Evolutionary conservation across 169 alveolate species (phyloP).

Genomic region (Besnoitia besnoiti): DNA sequence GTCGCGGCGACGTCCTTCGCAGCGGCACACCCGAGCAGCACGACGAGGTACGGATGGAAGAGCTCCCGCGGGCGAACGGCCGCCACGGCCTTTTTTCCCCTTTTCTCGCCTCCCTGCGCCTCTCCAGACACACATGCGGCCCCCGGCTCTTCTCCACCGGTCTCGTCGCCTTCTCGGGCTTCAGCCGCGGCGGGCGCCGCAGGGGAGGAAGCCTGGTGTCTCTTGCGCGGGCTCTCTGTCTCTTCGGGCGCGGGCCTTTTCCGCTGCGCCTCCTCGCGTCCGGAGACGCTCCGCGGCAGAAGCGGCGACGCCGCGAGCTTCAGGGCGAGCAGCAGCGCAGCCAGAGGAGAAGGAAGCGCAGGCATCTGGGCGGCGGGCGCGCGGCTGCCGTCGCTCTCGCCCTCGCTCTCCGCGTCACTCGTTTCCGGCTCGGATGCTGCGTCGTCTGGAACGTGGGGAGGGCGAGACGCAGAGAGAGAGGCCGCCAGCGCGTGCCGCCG

Average conservation of each 20-base stretch:
- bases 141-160: background rate
- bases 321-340: background rate
- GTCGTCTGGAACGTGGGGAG: background rate
- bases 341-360: background rate
- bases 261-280: background rate
- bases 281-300: background rate
- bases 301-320: background rate
- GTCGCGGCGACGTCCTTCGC: background rate
- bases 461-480: background rate
- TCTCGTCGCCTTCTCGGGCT: background rate
- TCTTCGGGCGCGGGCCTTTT: background rate
- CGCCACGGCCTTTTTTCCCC: background rate
- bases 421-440: too few relatives aligned
- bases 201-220: too few relatives aligned
- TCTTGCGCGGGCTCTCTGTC: background rate
- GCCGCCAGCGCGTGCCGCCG: background rate
- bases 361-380: background rate
- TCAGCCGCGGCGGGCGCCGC: too few relatives aligned
- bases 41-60: background rate
- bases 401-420: background rate
- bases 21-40: background rate
- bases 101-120: background rate
- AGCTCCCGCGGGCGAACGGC: background rate
- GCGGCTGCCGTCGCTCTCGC: too few relatives aligned
- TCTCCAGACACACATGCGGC: background rate